These are phyloP conservation scores for Phaeotremella fagi DNA, from an alignment of 768 basidiomycete genomes.

Conservation along the genomic window DNA sequence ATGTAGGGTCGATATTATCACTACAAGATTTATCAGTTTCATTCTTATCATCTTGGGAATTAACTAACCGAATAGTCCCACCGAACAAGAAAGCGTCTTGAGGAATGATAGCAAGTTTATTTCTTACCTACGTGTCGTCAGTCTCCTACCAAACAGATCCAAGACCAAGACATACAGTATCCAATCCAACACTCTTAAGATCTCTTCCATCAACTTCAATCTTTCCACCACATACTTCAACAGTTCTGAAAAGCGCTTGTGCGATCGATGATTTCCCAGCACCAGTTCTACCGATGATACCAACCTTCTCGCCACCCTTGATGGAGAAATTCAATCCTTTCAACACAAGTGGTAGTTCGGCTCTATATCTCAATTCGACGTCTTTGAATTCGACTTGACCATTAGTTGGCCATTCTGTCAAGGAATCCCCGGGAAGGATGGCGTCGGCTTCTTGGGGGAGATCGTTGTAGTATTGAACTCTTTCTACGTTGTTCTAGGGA, in stretches of 20 bases:
- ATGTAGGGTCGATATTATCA: slow-evolving; percentile 58
- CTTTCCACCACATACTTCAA: slow-evolving; percentile 58
- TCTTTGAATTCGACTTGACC: slow-evolving; percentile 72
- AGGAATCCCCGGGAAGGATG: slow-evolving; percentile 52
- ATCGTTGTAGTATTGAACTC: slow-evolving; percentile 67
- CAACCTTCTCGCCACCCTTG: slow-evolving; percentile 70
- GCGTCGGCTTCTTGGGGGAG: slow-evolving; percentile 67
- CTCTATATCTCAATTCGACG: slow-evolving; percentile 61
- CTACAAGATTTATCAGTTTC: slow-evolving; percentile 25
- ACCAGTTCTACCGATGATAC: slow-evolving; percentile 69
- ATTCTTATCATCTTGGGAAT: slow-evolving; percentile 48
- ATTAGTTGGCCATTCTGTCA: slow-evolving; percentile 63
- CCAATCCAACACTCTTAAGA: slow-evolving; percentile 55
- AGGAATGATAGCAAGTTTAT: slow-evolving; percentile 62
- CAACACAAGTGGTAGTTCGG: slow-evolving; percentile 74
- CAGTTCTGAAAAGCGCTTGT: slow-evolving; percentile 57
- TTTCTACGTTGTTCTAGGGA: slow-evolving; percentile 64
- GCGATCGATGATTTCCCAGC: slow-evolving; percentile 51
- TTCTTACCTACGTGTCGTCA: slow-evolving; percentile 48
- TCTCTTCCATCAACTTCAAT: slow-evolving; percentile 54
- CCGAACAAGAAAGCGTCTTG: slow-evolving; percentile 60
- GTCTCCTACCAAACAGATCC: neutral
- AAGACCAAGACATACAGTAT: slow-evolving; percentile 45
- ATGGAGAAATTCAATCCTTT: slow-evolving; percentile 67
- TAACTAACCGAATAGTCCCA: slow-evolving; percentile 32